These are phyloP conservation scores for Arachis hypogaea DNA, from an alignment of 306 rosid species.

Conservation along the genomic window DNA sequence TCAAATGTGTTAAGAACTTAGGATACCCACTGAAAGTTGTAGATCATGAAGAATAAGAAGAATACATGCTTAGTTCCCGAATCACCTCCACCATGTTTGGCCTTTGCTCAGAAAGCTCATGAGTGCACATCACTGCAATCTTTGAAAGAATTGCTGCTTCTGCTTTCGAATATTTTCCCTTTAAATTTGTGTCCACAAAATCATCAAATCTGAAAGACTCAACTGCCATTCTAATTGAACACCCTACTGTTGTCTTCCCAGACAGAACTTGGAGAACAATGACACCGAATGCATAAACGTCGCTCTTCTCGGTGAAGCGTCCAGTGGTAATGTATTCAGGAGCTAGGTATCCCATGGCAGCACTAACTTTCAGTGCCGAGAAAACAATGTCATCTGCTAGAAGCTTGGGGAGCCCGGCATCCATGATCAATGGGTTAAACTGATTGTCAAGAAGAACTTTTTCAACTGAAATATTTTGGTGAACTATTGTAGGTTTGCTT, in stretches of 20 bases:
- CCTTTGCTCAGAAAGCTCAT: conserved; percentile 67
- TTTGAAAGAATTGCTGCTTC: conserved; percentile 66
- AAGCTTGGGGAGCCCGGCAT: conserved; percentile 81
- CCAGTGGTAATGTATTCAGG: conserved; percentile 88
- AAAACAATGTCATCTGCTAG: conserved; percentile 85
- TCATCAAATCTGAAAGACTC: conserved; percentile 57
- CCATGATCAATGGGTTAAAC: conserved; percentile 68
- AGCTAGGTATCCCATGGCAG: conserved; percentile 95
- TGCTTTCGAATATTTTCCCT: conserved; percentile 63
- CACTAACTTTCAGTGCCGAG: conserved; percentile 81
- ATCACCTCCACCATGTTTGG: conserved; percentile 61
- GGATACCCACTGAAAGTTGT: conserved; percentile 7
- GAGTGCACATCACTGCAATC: conserved; percentile 61
- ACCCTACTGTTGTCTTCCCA: conserved; percentile 55
- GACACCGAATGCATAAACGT: conserved; percentile 83
- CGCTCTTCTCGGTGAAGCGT: conserved; percentile 83
- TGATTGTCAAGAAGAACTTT: conserved; percentile 68
- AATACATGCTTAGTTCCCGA: conserved; percentile 48
- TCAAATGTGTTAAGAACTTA: conserved; percentile 22
- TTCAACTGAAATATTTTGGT: conserved; percentile 79
- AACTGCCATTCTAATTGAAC: conserved; percentile 53
- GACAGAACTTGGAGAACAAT: conserved; percentile 75
- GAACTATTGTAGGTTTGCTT: conserved; percentile 69
- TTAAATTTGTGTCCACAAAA: conserved; percentile 58
- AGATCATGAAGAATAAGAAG: conserved; percentile 37